Percentiles rank a stretch among this genome's conserved stretches.
phyloP scores from a whole-genome alignment of 148 eudicot species.

The Mesembryanthemum crystallinum region DNA sequence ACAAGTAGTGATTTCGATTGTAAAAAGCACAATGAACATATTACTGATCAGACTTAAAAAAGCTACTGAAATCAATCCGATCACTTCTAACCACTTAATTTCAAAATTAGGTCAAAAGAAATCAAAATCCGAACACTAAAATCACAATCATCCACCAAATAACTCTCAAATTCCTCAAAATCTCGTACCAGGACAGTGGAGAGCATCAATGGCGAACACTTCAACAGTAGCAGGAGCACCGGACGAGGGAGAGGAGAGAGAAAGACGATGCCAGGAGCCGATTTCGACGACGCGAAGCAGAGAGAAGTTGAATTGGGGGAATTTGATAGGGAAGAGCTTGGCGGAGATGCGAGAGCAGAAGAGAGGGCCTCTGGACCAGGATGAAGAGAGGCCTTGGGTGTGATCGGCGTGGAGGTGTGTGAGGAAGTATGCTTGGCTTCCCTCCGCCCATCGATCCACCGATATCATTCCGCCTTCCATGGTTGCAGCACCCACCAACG shows the following conservation, averaged over 20 bases:
- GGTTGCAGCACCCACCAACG: too few relatives aligned
- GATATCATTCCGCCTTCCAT: constrained; percentile 87
- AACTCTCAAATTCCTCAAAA: not conserved
- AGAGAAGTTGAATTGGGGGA: constrained; percentile 59
- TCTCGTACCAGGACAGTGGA: constrained; percentile 69
- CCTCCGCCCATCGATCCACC: constrained; percentile 60
- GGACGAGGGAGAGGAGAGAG: constrained; percentile 51
- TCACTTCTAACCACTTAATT: not conserved
- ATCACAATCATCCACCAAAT: too few relatives aligned
- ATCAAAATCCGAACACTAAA: not conserved
- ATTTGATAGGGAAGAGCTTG: constrained; percentile 57
- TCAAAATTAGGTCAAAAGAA: not conserved
- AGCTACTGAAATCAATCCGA: too few relatives aligned
- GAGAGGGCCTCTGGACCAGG: constrained; percentile 62
- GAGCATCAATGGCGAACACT: constrained; percentile 60
- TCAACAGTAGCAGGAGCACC: constrained; percentile 25
- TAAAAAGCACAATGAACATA: too few relatives aligned
- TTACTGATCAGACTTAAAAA: too few relatives aligned
- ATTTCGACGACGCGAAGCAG: constrained; percentile 45
- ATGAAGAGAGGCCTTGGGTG: constrained; percentile 54
- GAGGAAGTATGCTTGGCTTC: constrained; percentile 72
- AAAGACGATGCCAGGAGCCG: constrained; percentile 54
- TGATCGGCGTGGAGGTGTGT: constrained; percentile 90
- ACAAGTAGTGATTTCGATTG: too few relatives aligned
- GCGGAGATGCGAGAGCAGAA: constrained; percentile 74